These are phyloP conservation scores for Ustilaginoidea virens DNA, from an alignment of 2,329 filamentous ascomycete species.

Conservation along the genomic window DNA sequence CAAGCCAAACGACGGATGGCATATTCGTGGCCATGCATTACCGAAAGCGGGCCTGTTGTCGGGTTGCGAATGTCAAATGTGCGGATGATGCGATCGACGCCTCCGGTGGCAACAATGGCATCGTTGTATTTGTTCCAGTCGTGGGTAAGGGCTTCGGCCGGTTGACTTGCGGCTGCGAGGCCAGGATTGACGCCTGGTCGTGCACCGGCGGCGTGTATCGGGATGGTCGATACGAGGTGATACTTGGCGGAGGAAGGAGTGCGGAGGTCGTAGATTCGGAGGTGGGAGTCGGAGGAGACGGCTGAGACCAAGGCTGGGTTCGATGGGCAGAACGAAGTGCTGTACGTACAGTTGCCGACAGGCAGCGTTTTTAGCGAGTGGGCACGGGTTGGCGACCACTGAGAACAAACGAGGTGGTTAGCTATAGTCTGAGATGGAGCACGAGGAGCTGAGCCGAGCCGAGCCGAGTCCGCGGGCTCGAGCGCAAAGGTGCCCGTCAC, in stretches of 20 bases:
- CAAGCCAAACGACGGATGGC: slow-evolving; percentile 75
- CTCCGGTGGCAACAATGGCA: slow-evolving; percentile 69
- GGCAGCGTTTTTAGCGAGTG: slow-evolving; percentile 73
- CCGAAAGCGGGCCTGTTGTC: slow-evolving; percentile 50
- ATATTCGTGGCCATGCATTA: slow-evolving; percentile 79
- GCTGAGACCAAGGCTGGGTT: slow-evolving; percentile 74
- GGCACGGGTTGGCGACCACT: slow-evolving; percentile 71
- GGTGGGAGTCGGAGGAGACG: slow-evolving; percentile 75
- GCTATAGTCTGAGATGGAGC: no score
- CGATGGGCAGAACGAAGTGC: slow-evolving; percentile 77
- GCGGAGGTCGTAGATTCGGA: slow-evolving; percentile 83
- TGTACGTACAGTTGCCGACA: slow-evolving; percentile 88
- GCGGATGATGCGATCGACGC: slow-evolving; percentile 74
- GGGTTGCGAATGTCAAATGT: slow-evolving; percentile 83
- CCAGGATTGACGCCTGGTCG: slow-evolving; percentile 18
- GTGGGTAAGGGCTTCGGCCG: slow-evolving; percentile 77
- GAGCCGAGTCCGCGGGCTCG: no score
- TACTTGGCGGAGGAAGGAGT: slow-evolving; percentile 76
- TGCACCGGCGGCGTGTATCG: slow-evolving; percentile 58
- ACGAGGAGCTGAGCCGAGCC: no score
- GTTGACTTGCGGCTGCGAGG: slow-evolving; percentile 31
- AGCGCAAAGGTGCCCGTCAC: slow-evolving; percentile 8
- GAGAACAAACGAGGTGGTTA: background rate
- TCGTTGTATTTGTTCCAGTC: slow-evolving; percentile 99
- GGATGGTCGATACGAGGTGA: slow-evolving; percentile 69